Evolutionary conservation across 2,329 filamentous ascomycete genomes (phyloP).

Genomic region (Orbilia blumenaviensis): DNA sequence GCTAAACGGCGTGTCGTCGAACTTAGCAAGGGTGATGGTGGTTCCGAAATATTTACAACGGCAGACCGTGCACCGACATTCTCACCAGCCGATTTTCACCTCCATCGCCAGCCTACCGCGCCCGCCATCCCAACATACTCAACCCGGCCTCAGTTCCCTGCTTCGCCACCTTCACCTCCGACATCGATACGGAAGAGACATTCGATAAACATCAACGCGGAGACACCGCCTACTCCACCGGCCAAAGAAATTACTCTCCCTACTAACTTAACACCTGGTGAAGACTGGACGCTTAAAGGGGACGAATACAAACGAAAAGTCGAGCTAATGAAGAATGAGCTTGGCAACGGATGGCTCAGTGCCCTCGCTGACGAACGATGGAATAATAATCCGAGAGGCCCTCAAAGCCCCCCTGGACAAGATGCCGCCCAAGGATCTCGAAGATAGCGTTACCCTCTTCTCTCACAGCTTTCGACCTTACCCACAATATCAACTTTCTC

Average conservation of each 20-base stretch:
- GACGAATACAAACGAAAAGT: slow-evolving; percentile 88
- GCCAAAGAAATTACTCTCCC: slow-evolving; percentile 47
- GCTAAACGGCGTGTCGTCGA: slow-evolving; percentile 57
- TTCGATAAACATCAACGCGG: slow-evolving; percentile 56
- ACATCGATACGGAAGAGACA: slow-evolving; percentile 55
- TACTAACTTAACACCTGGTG: slow-evolving; percentile 50
- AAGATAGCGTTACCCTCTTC: slow-evolving; percentile 55
- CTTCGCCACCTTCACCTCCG: slow-evolving; percentile 53
- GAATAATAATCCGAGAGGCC: slow-evolving; percentile 64
- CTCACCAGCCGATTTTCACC: slow-evolving; percentile 42
- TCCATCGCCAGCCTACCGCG: slow-evolving; percentile 21
- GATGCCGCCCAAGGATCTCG: slow-evolving; percentile 59
- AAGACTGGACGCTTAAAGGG: slow-evolving; percentile 73
- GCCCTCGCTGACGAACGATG: slow-evolving; percentile 78
- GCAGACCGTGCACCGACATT: slow-evolving; percentile 41
- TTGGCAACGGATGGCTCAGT: slow-evolving; percentile 87
- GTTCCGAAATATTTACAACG: slow-evolving; percentile 42
- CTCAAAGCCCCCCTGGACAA: slow-evolving; percentile 59
- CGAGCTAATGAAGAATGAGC: slow-evolving; percentile 82
- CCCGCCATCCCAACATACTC: slow-evolving; percentile 38
- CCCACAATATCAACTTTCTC: background rate
- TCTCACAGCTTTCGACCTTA: slow-evolving; percentile 1
- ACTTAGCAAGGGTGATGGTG: slow-evolving; percentile 56
- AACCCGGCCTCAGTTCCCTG: slow-evolving; percentile 36
- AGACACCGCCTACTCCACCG: slow-evolving; percentile 53